Percentiles rank a stretch among this genome's conserved stretches.
Conservation (phyloP, 1,284 basidiomycete genomes). For the Malassezia dermatis region DNA sequence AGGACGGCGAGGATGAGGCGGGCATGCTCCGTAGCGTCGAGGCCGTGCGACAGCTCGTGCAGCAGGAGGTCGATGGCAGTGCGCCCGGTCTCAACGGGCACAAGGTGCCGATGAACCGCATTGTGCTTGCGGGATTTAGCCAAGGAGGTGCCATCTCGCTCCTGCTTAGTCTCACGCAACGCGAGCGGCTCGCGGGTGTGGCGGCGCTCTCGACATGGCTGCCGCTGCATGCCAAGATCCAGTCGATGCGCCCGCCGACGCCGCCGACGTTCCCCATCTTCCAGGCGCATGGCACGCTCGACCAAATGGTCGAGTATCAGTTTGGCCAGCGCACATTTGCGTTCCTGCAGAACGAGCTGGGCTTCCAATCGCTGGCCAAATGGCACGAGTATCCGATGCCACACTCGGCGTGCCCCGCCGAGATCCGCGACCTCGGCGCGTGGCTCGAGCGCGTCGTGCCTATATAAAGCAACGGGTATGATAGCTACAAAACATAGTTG, state of each 20-base stretch:
- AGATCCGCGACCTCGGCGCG: slow-evolving; percentile 17
- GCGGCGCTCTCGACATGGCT: slow-evolving; percentile 41
- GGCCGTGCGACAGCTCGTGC: slow-evolving; percentile 33
- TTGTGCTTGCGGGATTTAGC: slow-evolving; percentile 37
- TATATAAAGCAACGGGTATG: slow-evolving; percentile 1
- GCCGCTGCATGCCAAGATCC: slow-evolving; percentile 37
- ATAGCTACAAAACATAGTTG: slow-evolving; percentile 6
- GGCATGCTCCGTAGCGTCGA: slow-evolving; percentile 34
- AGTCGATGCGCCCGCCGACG: slow-evolving; percentile 19
- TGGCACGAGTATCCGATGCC: slow-evolving; percentile 39
- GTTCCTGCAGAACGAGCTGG: slow-evolving; percentile 29
- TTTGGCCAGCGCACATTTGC: slow-evolving; percentile 29
- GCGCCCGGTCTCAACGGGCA: slow-evolving; percentile 28
- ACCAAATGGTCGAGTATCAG: slow-evolving; percentile 37
- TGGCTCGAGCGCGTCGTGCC: slow-evolving; percentile 16
- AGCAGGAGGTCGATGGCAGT: slow-evolving; percentile 36
- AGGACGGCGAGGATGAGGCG: slow-evolving; percentile 37
- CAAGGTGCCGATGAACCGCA: slow-evolving; percentile 30
- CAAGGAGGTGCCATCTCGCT: slow-evolving; percentile 43
- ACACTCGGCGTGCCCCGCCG: slow-evolving; percentile 42
- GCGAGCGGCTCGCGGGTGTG: slow-evolving; percentile 31
- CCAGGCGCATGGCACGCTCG: slow-evolving; percentile 39
- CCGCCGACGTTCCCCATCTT: slow-evolving; percentile 30
- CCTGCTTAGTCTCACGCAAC: slow-evolving; percentile 30
- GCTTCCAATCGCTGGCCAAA: slow-evolving; percentile 22